Base-by-base conservation (phyloP, 441 rosid genomes). In the Metrosideros polymorpha region DNA sequence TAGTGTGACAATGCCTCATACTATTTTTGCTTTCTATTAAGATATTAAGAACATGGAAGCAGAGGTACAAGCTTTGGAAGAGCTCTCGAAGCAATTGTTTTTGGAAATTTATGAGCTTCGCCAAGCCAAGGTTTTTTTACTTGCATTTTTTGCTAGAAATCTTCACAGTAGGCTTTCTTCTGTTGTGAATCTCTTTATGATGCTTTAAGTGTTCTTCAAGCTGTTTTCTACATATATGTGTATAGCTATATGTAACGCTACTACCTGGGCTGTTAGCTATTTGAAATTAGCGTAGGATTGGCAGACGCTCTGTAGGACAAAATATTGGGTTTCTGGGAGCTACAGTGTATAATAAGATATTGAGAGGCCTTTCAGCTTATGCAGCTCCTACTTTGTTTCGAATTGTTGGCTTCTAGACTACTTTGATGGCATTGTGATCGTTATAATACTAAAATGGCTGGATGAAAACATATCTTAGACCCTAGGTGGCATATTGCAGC, bases 31-130 rank as follows among this genome's bases (percentile, higher is more conserved):
- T 84, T 75, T 86, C 89, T 82, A 50, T 57, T 83, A 88, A 98
- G 99, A 96, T 90, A 94, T 96, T 84, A 95, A 93, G 91, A 94
- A 83, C 90, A 90, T 96, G 97, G 99, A 96, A 86, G 97, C 96
- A 12, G 99, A 98, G 95, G 98, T 96, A 82, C 96, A 94, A 88
- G 97, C 96, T 82, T 91, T 96, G 84, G 99, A 96, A 89, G 99
- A 96, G 92, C 96, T 98, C 42, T 96, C 99, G 53, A 98, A 96
- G 95, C 99, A 98, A 91, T 93, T 98, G 50, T 98, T 98, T 92
- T 89, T 98, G 94, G 99, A 98, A 91, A 96, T 98, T 83, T 98
- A 94, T 89, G 99, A 98, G 92, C 99, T 98, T 91, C 98, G 96
- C 88, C 98, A 96, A 88, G 96, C 99, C 86, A 98, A 96, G 99